phyloP scores from a whole-genome alignment of 75 land plant species.

The Gnetum montanum region DNA sequence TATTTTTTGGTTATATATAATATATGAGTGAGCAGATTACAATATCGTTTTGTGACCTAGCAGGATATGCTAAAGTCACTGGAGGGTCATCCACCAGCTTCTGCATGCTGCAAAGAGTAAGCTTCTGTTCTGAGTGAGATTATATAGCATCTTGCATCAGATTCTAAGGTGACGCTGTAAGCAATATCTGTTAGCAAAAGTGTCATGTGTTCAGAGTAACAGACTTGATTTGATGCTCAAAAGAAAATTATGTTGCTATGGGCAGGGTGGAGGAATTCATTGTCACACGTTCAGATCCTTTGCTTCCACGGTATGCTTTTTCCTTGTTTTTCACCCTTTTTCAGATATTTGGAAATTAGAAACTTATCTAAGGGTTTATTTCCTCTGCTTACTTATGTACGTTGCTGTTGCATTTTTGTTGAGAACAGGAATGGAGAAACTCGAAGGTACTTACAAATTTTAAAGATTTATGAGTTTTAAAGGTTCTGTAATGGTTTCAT shows the following conservation, averaged over 20 bases:
- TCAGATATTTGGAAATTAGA: background rate
- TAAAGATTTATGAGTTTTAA: background rate
- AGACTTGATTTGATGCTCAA: no score
- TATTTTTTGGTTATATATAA: no score
- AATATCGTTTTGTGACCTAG: background rate
- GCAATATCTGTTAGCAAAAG: no score
- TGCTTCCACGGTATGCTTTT: background rate
- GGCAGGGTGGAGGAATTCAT: constrained; percentile 8
- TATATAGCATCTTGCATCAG: no score
- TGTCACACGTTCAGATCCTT: constrained; percentile 4
- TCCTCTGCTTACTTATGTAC: background rate
- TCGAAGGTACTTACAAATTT: background rate
- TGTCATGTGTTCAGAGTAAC: no score
- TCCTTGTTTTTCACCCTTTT: background rate
- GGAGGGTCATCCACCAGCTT: constrained; percentile 6
- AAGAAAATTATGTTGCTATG: background rate
- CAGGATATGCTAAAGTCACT: constrained; percentile 5
- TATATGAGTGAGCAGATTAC: background rate
- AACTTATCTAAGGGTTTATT: background rate
- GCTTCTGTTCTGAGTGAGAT: no score
- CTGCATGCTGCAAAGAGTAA: constrained; percentile 9
- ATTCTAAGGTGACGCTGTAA: no score
- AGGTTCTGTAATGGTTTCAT: no score
- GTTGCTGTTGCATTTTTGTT: background rate
- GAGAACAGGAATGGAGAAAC: constrained; percentile 1